phyloP scores from a whole-genome alignment of 768 basidiomycete genomes.

The Naganishia antarctica region DNA sequence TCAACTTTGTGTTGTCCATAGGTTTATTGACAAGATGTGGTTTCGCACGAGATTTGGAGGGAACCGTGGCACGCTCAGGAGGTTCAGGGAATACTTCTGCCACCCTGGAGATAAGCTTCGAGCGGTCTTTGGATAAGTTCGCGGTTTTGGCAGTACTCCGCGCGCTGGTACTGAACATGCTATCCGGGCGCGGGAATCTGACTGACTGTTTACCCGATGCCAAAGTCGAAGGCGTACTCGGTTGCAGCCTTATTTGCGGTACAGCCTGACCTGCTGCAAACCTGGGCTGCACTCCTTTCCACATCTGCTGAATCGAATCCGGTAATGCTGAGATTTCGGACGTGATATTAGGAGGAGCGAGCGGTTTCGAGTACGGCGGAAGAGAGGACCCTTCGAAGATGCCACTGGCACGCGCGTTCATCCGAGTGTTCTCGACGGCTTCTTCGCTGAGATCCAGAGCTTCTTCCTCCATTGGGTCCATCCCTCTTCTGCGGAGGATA shows the following conservation, averaged over 20 bases:
- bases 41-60: not conserved
- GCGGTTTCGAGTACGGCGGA: too few relatives aligned
- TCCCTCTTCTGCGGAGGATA: not conserved
- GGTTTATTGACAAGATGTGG: not conserved
- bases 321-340: slow-evolving; percentile 3
- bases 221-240: slow-evolving; percentile 9
- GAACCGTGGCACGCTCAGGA: not conserved
- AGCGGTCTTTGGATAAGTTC: not conserved
- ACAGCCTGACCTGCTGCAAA: not conserved
- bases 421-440: slow-evolving; percentile 7
- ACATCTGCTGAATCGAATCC: slow-evolving; percentile 12
- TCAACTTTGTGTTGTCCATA: slow-evolving; percentile 8
- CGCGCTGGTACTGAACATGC: slow-evolving; percentile 5
- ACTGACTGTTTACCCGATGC: not conserved
- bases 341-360: slow-evolving; percentile 1
- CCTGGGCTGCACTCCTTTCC: slow-evolving; percentile 1
- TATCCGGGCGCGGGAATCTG: slow-evolving; percentile 1
- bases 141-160: not conserved
- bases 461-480: not conserved
- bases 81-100: slow-evolving; percentile 1
- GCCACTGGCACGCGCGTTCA: not conserved
- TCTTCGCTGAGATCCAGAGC: not conserved
- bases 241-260: slow-evolving; percentile 11
- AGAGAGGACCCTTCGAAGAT: not conserved
- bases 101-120: not conserved